Base-by-base conservation (phyloP, 2,329 filamentous ascomycete genomes). In the Clonostachys sp. region DNA sequence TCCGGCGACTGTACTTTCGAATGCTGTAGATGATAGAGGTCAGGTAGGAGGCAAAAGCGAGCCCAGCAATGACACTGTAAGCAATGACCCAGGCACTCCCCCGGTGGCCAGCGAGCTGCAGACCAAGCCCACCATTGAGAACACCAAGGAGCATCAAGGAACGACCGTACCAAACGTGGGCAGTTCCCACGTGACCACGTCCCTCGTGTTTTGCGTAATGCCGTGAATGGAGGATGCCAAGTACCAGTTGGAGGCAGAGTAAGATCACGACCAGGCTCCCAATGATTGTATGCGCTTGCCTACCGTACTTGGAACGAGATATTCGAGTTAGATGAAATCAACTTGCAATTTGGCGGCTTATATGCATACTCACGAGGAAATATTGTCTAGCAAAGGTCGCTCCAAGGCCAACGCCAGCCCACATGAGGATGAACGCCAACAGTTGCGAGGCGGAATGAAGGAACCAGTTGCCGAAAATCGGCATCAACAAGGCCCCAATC, bases 141-240 rank as follows among this genome's bases (percentile, higher is more conserved):
- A 85, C 69, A 24, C 80, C 83, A 4, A 85, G 59, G n/a, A 78
- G 47, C 52, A 87, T 77, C 40, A 86, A 61, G 2, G 66, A 55
- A n/a, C 83, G 74, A 12, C 83, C 83, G 56, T 75, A 82, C 80
- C 80, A 86, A 53, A 84, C 76, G 57, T 87, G 83, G 2, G 68
- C 58, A 52, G 83, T 63, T 52, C 78, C 81, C 50, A 83, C 58
- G 39, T 67, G 13, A 6, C 75, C 75, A 36, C 82, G 78, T 24
- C 56, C 41, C 46, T 71, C 63, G 46, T 74, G 60, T 57, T 70
- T 71, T 47, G 71, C 55, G 61, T 70, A 86, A 57, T 78, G 62
- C 34, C 58, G 55, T 60, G 86, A 82, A 57, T 87, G 83, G 35
- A 79, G 48, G 47, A 70, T 68, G 41, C 83, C 83, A 10, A 84